phyloP scores from a whole-genome alignment of 805 yeast genomes.

The Saccharomycopsis selenospora region DNA sequence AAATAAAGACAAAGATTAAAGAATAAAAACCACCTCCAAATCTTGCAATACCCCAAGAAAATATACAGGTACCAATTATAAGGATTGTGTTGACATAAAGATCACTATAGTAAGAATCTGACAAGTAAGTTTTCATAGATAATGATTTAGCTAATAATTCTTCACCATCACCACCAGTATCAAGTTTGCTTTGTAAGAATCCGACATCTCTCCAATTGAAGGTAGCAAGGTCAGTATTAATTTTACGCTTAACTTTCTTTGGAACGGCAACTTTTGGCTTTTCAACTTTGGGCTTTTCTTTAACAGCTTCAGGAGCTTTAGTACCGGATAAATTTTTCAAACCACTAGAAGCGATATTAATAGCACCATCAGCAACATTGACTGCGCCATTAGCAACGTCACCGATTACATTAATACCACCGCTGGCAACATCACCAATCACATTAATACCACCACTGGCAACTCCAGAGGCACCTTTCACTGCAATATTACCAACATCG shows the following conservation, averaged over 20 bases:
- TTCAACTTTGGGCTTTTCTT: neutral
- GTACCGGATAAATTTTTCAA: neutral
- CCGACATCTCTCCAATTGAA: constrained; percentile 20
- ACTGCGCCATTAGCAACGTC: neutral
- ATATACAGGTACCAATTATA: constrained; percentile 63
- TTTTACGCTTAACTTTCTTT: constrained; percentile 5
- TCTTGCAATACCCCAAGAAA: constrained; percentile 61
- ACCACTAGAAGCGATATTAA: no score
- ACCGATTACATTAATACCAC: neutral
- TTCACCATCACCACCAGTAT: constrained; percentile 12
- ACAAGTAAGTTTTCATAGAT: constrained; percentile 48
- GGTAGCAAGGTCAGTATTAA: constrained; percentile 17
- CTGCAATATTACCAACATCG: constrained; percentile 3
- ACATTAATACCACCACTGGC: neutral
- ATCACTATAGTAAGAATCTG: constrained; percentile 65
- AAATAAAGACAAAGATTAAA: constrained; percentile 49
- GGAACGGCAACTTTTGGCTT: neutral
- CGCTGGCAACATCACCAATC: neutral
- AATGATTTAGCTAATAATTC: constrained; percentile 27
- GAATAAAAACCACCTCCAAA: constrained; percentile 60
- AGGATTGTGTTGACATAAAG: constrained; percentile 62
- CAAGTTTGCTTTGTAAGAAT: constrained; percentile 5
- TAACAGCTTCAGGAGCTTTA: neutral
- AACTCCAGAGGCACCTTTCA: constrained; percentile 6
- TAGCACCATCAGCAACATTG: neutral